Base-by-base conservation (phyloP, 345 rosid species). In the Heritiera fomes region DNA sequence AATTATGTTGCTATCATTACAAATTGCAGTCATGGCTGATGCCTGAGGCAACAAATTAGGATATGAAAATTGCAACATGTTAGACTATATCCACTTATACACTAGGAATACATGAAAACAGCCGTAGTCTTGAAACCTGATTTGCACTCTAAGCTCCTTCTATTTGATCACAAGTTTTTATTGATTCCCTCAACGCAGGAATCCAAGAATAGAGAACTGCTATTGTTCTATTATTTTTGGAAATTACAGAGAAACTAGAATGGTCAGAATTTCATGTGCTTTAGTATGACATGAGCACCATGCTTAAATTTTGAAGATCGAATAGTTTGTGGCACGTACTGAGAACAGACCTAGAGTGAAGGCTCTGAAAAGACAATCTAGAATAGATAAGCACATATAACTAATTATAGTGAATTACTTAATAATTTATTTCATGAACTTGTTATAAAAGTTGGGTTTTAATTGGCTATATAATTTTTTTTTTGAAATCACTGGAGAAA, bases 21-120 rank as follows among this genome's bases (percentile, higher is more conserved):
- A 34, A 30, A 78, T 47, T 81, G 56, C 23, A 56, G 32, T 73
- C 23, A 28, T 72, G 59, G 58, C 60, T 72, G 15, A 32, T 62
- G 50, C 53, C 46, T 32, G 75, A 72, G 73, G 40, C 59, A 30
- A 76, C 17, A 15, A 62, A 47, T 34, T 15, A 4, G 60, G 71
- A 59, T 65, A 56, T 40, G 56, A 62, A 65, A 30, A 32, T 38
- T 72, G 47, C 76, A 72, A 56, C 32, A n/a, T 34, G 63, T 38
- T 53, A 38, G 75, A 52, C 13, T 9, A 34, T 34, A 34, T 18
- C 8, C 47, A 34, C 11, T 53, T 34, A 28, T 32, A 50, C 8
- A 30, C 28, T 50, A 32, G 53, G 10, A 53, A 55, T 56, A 9
- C 49, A 18, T 38, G 63, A 11, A 18, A 72, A 34, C 9, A 71